Percentiles rank a stretch among this genome's conserved stretches.
These are phyloP conservation scores for Aspergillus fructus DNA, from an alignment of 2,329 filamentous ascomycete species.

Conservation along the genomic window DNA sequence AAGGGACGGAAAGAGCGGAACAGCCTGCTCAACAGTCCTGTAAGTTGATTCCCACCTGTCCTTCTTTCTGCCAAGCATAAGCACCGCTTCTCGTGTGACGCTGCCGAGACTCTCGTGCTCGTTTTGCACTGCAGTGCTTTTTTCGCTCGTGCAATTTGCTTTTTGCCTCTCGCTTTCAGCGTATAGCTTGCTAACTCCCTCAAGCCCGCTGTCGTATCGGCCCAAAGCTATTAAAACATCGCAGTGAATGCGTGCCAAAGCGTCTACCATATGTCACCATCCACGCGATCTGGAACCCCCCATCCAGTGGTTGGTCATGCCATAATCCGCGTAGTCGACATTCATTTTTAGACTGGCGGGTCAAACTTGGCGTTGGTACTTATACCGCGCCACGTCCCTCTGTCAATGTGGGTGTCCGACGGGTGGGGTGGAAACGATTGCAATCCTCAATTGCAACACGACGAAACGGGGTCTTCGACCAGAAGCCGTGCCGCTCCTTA, in stretches of 20 bases:
- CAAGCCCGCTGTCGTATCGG: slow-evolving; percentile 47
- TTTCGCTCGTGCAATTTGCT: not conserved
- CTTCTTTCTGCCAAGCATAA: slow-evolving; percentile 22
- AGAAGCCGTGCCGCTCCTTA: slow-evolving; percentile 10
- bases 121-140: not conserved
- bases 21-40: slow-evolving; percentile 93
- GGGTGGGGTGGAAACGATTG: slow-evolving; percentile 12
- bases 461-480: slow-evolving; percentile 8
- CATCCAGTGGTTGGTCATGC: slow-evolving; percentile 8
- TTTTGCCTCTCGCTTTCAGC: slow-evolving; percentile 2
- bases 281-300: slow-evolving; percentile 17
- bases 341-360: slow-evolving; percentile 10
- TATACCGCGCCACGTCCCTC: slow-evolving; percentile 8
- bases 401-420: slow-evolving; percentile 14
- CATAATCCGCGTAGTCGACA: slow-evolving; percentile 10
- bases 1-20: slow-evolving; percentile 93
- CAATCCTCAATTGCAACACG: slow-evolving; percentile 11
- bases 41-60: slow-evolving; percentile 53
- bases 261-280: slow-evolving; percentile 22
- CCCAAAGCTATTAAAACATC: slow-evolving; percentile 43
- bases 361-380: slow-evolving; percentile 10
- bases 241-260: slow-evolving; percentile 20
- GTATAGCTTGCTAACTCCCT: slow-evolving; percentile 19
- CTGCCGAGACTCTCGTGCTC: slow-evolving; percentile 22
- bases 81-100: slow-evolving; percentile 20